Conservation (phyloP, 257 asterid species). For the Solanum sparsipilum region DNA sequence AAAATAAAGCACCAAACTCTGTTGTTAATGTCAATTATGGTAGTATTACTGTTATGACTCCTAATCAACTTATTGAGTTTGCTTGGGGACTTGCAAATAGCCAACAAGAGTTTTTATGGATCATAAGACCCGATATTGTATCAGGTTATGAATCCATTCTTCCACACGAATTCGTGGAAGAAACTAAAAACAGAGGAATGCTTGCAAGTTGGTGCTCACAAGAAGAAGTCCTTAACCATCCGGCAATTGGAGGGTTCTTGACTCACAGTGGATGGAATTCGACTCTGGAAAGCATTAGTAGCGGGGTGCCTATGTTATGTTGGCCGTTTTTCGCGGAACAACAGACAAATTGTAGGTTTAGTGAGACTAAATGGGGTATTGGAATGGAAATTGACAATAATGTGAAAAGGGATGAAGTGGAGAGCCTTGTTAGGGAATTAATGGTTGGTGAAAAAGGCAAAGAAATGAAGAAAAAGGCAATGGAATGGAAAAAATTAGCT, state of each 20-base stretch:
- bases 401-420: neutral
- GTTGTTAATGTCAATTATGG: constrained; percentile 1
- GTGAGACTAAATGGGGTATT: too few relatives aligned
- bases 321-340: constrained; percentile 9
- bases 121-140: neutral
- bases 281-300: neutral
- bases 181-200: neutral
- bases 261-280: constrained; percentile 5
- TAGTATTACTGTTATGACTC: neutral
- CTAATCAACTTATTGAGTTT: neutral
- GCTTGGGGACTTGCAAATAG: neutral
- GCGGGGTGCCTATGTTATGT: neutral
- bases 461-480: neutral
- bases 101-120: neutral
- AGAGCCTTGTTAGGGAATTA: neutral
- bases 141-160: neutral
- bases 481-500: neutral
- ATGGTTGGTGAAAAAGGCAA: neutral
- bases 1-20: neutral
- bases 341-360: too few relatives aligned
- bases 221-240: neutral
- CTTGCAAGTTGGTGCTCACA: neutral
- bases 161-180: neutral
- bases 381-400: too few relatives aligned
- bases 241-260: neutral